Percentiles rank a stretch among this genome's conserved stretches.
phyloP scores from a whole-genome alignment of 129 eudicot genomes.

The Solidago caesia region DNA sequence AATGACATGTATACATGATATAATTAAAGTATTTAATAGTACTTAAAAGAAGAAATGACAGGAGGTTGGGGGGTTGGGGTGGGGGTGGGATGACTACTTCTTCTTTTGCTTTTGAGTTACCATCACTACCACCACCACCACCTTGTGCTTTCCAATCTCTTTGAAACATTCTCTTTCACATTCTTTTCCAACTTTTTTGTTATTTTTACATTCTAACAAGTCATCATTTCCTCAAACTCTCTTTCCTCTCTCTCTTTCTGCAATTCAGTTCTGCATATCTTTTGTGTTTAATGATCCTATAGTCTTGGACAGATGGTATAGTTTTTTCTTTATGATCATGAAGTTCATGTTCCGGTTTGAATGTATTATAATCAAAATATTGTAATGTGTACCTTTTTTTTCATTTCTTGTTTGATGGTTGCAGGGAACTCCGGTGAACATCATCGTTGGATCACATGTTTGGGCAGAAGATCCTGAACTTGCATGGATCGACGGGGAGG shows the following conservation, averaged over 20 bases:
- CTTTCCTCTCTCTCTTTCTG: slow-evolving; percentile 30
- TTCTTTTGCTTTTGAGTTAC: slow-evolving; percentile 64
- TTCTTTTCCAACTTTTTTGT: slow-evolving; percentile 39
- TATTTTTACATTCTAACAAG: slow-evolving; percentile 47
- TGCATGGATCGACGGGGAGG: slow-evolving; percentile 99
- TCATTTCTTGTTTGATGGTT: slow-evolving; percentile 33
- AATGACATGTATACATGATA: slow-evolving; percentile 19
- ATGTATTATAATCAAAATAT: background rate
- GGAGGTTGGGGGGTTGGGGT: slow-evolving; percentile 44
- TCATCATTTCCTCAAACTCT: slow-evolving; percentile 40
- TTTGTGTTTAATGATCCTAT: slow-evolving; percentile 50
- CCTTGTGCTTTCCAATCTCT: slow-evolving; percentile 51
- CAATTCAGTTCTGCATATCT: slow-evolving; percentile 23
- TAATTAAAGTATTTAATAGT: slow-evolving; percentile 14
- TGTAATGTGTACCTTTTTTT: slow-evolving; percentile 9
- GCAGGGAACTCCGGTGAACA: slow-evolving; percentile 93
- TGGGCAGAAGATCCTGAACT: slow-evolving; percentile 91
- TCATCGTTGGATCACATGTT: slow-evolving; percentile 93
- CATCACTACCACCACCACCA: slow-evolving; percentile 66
- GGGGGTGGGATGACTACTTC: slow-evolving; percentile 39
- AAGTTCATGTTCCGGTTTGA: slow-evolving; percentile 16
- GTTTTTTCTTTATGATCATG: slow-evolving; percentile 20
- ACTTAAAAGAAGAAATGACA: slow-evolving; percentile 51
- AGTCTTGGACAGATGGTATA: slow-evolving; percentile 51
- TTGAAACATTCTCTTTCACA: slow-evolving; percentile 64